A percentile compares a stretch with the other conserved stretches of the same genome.
Evolutionary conservation across 192 early-diverging fungal genomes (phyloP).

Genomic region (Neocallimastix lanati): DNA sequence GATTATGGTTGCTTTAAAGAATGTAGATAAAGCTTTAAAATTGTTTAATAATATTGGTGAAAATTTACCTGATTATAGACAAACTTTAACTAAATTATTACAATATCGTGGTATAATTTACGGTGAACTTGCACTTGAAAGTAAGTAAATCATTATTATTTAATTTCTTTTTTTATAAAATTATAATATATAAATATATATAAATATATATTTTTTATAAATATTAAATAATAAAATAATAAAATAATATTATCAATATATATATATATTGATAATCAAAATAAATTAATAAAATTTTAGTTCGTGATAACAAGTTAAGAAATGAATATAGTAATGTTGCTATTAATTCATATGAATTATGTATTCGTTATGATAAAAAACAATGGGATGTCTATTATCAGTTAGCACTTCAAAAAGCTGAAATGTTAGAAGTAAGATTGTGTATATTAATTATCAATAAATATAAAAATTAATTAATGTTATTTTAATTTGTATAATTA

Average conservation of each 20-base stretch:
- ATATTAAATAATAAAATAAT: too few species aligned
- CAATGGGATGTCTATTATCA: conserved; percentile 16
- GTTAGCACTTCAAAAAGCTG: conserved; percentile 18
- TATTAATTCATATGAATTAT: not conserved
- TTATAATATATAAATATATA: too few species aligned
- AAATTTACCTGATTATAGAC: conserved; percentile 2
- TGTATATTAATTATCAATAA: too few species aligned
- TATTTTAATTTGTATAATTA: too few species aligned
- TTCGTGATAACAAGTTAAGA: not conserved
- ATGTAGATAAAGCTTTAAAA: conserved; percentile 18
- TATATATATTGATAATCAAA: too few species aligned
- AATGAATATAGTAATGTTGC: not conserved
- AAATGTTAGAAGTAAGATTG: conserved; percentile 25
- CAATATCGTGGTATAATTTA: conserved; percentile 17
- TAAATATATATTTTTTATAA: too few species aligned
- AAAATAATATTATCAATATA: too few species aligned
- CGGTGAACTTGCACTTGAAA: conserved; percentile 22
- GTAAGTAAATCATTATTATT: not conserved
- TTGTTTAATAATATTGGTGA: conserved; percentile 13
- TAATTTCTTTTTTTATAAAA: too few species aligned
- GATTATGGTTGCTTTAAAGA: conserved; percentile 12
- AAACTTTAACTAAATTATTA: conserved; percentile 3
- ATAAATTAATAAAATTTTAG: not conserved
- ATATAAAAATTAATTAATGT: too few species aligned
- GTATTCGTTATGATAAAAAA: not conserved